phyloP scores from a whole-genome alignment of 2,329 filamentous ascomycete genomes.

The Talaromyces sp. region DNA sequence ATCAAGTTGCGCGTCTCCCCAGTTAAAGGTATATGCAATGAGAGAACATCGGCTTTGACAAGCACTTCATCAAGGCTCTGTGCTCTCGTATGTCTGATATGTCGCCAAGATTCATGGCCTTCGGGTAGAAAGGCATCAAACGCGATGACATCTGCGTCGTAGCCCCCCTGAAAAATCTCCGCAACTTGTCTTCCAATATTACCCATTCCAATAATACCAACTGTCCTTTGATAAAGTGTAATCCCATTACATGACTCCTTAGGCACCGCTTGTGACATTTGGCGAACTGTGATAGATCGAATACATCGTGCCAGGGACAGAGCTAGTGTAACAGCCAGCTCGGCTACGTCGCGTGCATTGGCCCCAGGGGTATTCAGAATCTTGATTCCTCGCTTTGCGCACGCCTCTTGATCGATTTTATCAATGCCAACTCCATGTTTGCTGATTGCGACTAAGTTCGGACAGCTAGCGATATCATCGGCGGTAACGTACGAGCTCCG shows the following conservation, averaged over 20 bases:
- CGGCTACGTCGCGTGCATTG: constrained; percentile 44
- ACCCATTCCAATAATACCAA: constrained; percentile 43
- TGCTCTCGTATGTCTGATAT: constrained; percentile 33
- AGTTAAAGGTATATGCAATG: constrained; percentile 40
- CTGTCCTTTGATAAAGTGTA: constrained; percentile 32
- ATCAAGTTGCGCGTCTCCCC: constrained; percentile 34
- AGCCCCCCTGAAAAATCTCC: constrained; percentile 37
- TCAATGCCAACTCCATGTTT: constrained; percentile 51
- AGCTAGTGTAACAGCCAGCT: constrained; percentile 36
- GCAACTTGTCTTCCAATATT: constrained; percentile 40
- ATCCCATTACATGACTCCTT: constrained; percentile 46
- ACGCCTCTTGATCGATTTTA: constrained; percentile 45
- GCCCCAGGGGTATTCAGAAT: constrained; percentile 50
- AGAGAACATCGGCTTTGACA: constrained; percentile 33
- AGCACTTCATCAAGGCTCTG: constrained; percentile 34
- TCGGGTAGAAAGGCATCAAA: constrained; percentile 39
- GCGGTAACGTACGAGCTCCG: constrained; percentile 38
- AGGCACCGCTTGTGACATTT: constrained; percentile 25
- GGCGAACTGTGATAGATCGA: constrained; percentile 30
- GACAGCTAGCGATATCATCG: constrained; percentile 37
- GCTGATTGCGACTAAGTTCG: constrained; percentile 42
- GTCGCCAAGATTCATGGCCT: constrained; percentile 27
- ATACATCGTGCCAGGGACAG: constrained; percentile 37
- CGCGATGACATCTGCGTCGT: constrained; percentile 35
- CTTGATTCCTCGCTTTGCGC: constrained; percentile 38